Conservation (phyloP, 148 eudicot species). For the Rhododendron molle region DNA sequence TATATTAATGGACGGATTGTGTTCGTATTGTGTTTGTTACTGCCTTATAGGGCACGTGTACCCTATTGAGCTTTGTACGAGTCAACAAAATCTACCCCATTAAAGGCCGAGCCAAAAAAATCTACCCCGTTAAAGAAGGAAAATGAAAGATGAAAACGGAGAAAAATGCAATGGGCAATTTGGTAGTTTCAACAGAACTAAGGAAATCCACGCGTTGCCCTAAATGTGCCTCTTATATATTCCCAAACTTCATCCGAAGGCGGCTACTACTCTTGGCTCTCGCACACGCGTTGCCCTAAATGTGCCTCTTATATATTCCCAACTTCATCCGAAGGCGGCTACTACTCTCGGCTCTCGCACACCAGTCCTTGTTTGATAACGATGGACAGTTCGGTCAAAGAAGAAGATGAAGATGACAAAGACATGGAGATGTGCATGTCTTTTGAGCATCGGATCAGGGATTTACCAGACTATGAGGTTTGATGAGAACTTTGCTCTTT, state of each 20-base stretch:
- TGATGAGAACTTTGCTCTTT: neutral
- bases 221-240: neutral
- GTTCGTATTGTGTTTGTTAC: neutral
- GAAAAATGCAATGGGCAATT: neutral
- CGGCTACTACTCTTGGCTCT: neutral
- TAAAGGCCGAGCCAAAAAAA: neutral
- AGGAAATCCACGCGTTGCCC: neutral
- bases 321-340: neutral
- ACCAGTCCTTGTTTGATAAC: neutral
- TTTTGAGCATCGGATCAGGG: neutral
- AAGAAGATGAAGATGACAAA: neutral
- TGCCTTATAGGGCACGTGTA: neutral
- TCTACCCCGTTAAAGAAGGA: neutral
- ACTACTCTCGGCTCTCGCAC: neutral
- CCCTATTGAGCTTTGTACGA: neutral
- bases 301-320: neutral
- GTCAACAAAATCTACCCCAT: neutral
- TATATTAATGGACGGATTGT: neutral
- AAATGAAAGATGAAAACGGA: neutral
- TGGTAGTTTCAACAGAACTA: neutral
- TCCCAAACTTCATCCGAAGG: neutral
- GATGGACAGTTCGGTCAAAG: neutral
- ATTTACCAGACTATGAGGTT: slow-evolving; percentile 2
- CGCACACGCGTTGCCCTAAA: neutral
- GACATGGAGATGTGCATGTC: neutral